These are phyloP conservation scores for Fraxinus excelsior DNA, from an alignment of 257 asterid genomes.

Conservation along the genomic window DNA sequence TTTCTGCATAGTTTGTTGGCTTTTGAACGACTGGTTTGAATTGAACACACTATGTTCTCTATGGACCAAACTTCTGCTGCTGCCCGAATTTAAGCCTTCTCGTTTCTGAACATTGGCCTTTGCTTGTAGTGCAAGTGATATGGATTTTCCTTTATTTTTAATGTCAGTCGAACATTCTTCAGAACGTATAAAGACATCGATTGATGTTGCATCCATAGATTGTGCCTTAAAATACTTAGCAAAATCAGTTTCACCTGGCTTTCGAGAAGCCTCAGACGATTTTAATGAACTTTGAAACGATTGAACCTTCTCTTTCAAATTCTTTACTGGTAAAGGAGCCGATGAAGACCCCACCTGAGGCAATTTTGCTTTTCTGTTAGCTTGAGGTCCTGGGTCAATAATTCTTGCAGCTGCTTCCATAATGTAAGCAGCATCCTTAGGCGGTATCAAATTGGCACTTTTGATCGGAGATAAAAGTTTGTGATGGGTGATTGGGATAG, in stretches of 20 bases:
- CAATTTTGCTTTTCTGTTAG: constrained; percentile 41
- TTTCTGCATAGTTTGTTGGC: constrained; percentile 49
- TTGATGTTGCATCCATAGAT: constrained; percentile 41
- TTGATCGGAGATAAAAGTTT: constrained; percentile 56
- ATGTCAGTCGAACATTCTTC: constrained; percentile 41
- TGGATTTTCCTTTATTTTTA: constrained; percentile 59
- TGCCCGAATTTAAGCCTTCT: constrained; percentile 46
- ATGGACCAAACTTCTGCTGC: constrained; percentile 36
- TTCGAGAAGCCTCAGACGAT: constrained; percentile 46
- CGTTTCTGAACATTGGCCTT: constrained; percentile 86
- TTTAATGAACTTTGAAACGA: constrained; percentile 50
- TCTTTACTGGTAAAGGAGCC: constrained; percentile 57
- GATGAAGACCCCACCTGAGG: constrained; percentile 55
- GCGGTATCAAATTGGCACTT: constrained; percentile 35
- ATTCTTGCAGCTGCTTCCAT: constrained; percentile 68
- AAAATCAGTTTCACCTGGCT: constrained; percentile 43
- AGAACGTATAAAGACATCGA: constrained; percentile 34
- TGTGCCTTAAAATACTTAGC: constrained; percentile 44
- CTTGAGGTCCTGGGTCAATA: constrained; percentile 55
- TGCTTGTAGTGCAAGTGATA: constrained; percentile 92
- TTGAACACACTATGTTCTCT: constrained; percentile 47
- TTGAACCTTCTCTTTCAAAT: constrained; percentile 72
- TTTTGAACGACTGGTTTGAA: constrained; percentile 43
- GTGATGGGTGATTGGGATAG: constrained; percentile 48
- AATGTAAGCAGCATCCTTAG: constrained; percentile 47